phyloP scores from a whole-genome alignment of 495 filamentous ascomycete genomes.

The Stereocaulon alpinum region DNA sequence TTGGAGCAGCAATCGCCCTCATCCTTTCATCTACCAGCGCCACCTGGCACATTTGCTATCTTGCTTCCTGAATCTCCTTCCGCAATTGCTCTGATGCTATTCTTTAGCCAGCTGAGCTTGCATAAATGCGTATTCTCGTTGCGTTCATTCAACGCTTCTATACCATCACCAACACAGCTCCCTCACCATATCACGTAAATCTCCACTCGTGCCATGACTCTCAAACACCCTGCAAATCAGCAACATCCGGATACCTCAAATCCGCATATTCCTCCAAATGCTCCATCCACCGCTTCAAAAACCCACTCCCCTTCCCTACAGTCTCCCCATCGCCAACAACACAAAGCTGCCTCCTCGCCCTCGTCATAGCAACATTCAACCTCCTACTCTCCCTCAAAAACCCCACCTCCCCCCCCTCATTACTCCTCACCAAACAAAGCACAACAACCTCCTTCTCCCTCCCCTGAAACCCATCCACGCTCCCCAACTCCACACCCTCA shows the following conservation, averaged over 20 bases:
- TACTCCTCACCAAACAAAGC: constrained; percentile 83
- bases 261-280: constrained; percentile 77
- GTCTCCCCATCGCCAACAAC: constrained; percentile 92
- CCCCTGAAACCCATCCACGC: constrained; percentile 94
- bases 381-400: constrained; percentile 90
- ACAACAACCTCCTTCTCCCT: constrained; percentile 95
- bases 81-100: no score
- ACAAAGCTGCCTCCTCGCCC: constrained; percentile 79
- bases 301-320: constrained; percentile 66
- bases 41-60: no score
- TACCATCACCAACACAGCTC: no score
- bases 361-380: constrained; percentile 94
- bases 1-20: no score
- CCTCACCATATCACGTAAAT: no score
- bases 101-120: no score
- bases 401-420: constrained; percentile 74
- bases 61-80: no score
- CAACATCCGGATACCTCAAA: constrained; percentile 67
- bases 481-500: constrained; percentile 80
- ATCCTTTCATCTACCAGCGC: no score
- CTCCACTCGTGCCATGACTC: not conserved
- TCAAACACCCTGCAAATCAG: constrained; percentile 2
- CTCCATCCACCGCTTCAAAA: constrained; percentile 83
- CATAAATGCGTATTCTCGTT: no score
- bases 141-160: no score